These are phyloP conservation scores for Spergularia marina DNA, from an alignment of 148 eudicot genomes.

Conservation along the genomic window DNA sequence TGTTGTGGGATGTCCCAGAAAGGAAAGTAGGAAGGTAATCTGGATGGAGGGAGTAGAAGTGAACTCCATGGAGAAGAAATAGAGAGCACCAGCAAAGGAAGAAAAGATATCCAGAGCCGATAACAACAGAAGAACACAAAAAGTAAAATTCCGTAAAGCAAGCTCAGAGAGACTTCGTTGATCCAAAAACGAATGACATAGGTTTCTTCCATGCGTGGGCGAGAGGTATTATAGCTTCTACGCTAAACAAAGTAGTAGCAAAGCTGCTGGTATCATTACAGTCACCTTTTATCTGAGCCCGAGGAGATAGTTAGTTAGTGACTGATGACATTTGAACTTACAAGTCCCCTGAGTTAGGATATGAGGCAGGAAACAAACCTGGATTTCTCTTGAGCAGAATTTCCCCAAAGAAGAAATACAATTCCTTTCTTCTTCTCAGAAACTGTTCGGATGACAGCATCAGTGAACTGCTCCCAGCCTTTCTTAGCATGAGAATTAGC, in stretches of 20 bases:
- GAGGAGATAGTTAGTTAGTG: not conserved
- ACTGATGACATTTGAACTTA: not conserved
- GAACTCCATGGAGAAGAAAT: too few species aligned
- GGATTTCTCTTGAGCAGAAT: conserved; percentile 85
- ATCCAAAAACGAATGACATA: not conserved
- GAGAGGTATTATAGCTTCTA: not conserved
- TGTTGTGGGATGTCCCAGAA: too few species aligned
- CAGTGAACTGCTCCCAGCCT: conserved; percentile 98
- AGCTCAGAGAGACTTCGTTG: too few species aligned
- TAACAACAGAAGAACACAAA: too few species aligned
- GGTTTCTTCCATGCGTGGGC: not conserved
- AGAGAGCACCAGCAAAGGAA: too few species aligned
- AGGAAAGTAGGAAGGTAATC: too few species aligned
- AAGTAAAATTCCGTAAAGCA: too few species aligned
- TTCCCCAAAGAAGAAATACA: conserved; percentile 96
- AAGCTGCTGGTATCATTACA: not conserved
- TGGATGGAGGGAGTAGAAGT: too few species aligned
- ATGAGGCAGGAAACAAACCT: conserved; percentile 37
- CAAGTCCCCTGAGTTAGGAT: not conserved
- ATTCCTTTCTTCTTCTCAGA: conserved; percentile 76
- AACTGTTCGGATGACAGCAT: conserved; percentile 75
- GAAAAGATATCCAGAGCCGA: too few species aligned
- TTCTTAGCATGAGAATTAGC: conserved; percentile 94
- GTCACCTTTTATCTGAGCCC: not conserved
- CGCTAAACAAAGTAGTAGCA: not conserved